Evolutionary conservation across 192 early-diverging fungal genomes (phyloP).

Genomic region (Linnemannia zychae): DNA sequence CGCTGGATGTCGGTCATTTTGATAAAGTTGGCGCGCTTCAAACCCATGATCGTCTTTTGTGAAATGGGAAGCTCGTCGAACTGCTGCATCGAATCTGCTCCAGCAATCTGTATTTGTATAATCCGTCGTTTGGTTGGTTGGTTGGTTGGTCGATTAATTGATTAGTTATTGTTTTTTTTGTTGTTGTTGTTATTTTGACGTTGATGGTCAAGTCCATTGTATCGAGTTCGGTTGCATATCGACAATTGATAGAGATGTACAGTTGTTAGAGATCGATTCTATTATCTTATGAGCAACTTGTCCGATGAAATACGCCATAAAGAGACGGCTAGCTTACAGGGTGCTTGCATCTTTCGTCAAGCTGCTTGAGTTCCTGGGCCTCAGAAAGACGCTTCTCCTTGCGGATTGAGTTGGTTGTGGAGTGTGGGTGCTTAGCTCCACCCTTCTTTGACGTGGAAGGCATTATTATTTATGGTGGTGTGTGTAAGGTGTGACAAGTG

Average conservation of each 20-base stretch:
- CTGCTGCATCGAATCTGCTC: slow-evolving; percentile 36
- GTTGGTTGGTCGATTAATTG: neutral
- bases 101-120: slow-evolving; percentile 12
- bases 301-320: too few species aligned
- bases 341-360: slow-evolving; percentile 60
- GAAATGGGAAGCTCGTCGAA: slow-evolving; percentile 69
- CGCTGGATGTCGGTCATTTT: slow-evolving; percentile 97
- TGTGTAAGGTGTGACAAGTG: neutral
- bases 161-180: neutral
- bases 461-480: slow-evolving; percentile 14
- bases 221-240: neutral
- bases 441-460: slow-evolving; percentile 33
- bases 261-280: too few species aligned
- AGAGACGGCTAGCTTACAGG: slow-evolving; percentile 43
- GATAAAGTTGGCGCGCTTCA: slow-evolving; percentile 85
- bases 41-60: slow-evolving; percentile 73
- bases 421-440: slow-evolving; percentile 26
- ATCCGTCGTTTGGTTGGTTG: neutral
- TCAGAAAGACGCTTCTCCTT: slow-evolving; percentile 62
- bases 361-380: slow-evolving; percentile 61
- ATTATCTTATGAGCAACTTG: too few species aligned
- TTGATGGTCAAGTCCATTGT: neutral
- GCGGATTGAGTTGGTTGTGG: slow-evolving; percentile 25
- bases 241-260: neutral
- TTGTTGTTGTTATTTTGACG: neutral